These are phyloP conservation scores for Aspergillus thermomutatus DNA, from an alignment of 2,329 filamentous ascomycete species.

Conservation along the genomic window DNA sequence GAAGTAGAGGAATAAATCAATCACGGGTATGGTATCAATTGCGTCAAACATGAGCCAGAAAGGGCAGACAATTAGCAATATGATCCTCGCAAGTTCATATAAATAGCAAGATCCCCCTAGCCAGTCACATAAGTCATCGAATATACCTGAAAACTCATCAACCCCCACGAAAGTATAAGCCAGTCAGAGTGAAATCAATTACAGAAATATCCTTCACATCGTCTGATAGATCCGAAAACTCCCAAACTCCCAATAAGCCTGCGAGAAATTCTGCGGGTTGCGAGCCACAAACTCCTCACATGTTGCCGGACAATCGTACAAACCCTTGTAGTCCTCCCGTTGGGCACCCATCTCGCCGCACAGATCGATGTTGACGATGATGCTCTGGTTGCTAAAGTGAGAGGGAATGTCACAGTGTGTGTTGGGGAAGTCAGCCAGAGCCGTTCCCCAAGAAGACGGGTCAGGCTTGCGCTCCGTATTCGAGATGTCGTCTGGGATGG, in stretches of 20 bases:
- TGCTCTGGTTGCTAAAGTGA: conserved; percentile 64
- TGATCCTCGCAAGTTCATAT: neutral
- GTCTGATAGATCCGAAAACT: conserved; percentile 56
- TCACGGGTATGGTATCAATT: no score
- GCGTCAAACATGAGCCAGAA: neutral
- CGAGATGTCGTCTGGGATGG: conserved; percentile 52
- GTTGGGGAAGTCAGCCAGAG: conserved; percentile 62
- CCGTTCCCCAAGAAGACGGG: conserved; percentile 59
- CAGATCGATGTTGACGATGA: conserved; percentile 64
- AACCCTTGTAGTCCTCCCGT: conserved; percentile 27
- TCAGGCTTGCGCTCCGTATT: conserved; percentile 48
- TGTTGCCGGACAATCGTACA: conserved; percentile 47
- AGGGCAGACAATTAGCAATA: neutral
- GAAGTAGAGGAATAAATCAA: neutral
- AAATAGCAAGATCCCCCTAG: neutral
- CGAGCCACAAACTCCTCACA: conserved; percentile 59
- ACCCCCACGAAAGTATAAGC: neutral
- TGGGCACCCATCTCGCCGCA: conserved; percentile 55
- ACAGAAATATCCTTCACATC: neutral
- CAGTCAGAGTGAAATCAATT: neutral
- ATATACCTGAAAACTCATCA: neutral
- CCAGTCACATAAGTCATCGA: neutral
- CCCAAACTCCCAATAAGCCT: conserved; percentile 65
- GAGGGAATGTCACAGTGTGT: conserved; percentile 58
- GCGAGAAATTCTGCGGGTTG: conserved; percentile 53